These are phyloP conservation scores for Metarhizium album DNA, from an alignment of 2,329 filamentous ascomycete genomes.

Conservation along the genomic window DNA sequence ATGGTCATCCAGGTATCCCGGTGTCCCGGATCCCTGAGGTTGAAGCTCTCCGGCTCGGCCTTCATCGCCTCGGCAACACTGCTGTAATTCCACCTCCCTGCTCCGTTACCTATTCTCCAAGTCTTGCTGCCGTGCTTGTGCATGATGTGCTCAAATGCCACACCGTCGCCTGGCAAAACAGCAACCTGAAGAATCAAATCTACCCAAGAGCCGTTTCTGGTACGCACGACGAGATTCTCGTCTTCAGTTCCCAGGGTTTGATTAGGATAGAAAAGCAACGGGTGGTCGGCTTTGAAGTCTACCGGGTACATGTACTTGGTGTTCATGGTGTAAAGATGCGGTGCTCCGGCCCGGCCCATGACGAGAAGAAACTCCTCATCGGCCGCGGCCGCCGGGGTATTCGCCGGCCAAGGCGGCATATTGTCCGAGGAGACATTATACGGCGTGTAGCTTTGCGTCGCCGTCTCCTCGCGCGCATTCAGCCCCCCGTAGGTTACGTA, in stretches of 20 bases:
- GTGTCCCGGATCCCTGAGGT: conserved; percentile 29
- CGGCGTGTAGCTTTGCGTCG: not conserved
- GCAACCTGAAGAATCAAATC: conserved; percentile 20
- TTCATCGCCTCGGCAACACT: conserved; percentile 28
- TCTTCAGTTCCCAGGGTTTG: not conserved
- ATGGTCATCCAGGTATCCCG: conserved; percentile 23
- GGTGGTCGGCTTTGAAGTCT: conserved; percentile 5
- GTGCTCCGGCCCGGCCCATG: not conserved
- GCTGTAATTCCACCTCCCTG: conserved; percentile 28
- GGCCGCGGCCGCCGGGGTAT: not conserved
- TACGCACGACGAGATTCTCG: conserved; percentile 6
- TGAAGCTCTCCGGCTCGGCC: conserved; percentile 28
- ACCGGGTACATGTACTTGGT: not conserved
- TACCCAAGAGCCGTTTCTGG: conserved; percentile 25
- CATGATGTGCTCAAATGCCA: conserved; percentile 15
- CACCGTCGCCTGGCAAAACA: conserved; percentile 10
- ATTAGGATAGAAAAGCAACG: conserved; percentile 5
- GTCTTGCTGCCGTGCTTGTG: conserved; percentile 39
- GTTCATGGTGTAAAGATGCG: conserved; percentile 4
- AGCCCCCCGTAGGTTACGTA: not conserved
- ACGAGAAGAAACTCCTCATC: conserved; percentile 1
- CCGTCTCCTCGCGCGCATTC: not conserved
- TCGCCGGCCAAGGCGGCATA: conserved; percentile 2
- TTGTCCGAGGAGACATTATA: not conserved
- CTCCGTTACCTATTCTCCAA: conserved; percentile 29